phyloP scores from a whole-genome alignment of 163 green algal genomes.

The Volvox carteri region DNA sequence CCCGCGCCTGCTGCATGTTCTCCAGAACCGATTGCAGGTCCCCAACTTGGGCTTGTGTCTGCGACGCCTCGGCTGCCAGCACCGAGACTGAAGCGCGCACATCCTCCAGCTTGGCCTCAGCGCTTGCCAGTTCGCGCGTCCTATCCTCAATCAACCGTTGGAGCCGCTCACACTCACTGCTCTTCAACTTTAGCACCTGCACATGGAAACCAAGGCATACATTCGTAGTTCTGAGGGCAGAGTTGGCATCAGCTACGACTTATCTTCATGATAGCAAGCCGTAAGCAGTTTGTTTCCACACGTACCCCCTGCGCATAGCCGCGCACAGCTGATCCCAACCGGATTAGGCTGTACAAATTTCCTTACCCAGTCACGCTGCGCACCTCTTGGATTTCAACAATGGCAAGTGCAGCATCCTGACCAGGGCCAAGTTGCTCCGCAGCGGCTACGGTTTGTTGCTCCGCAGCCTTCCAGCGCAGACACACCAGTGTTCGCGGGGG shows the following conservation, averaged over 20 bases:
- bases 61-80: background rate
- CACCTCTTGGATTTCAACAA: background rate
- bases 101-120: background rate
- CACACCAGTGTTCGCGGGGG: too few species aligned
- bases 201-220: too few species aligned
- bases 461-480: background rate
- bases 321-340: too few species aligned
- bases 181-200: background rate
- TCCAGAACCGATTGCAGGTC: slow-evolving; percentile 18
- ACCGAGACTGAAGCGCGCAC: background rate
- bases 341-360: too few species aligned
- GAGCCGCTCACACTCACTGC: background rate
- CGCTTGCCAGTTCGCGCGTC: background rate
- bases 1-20: background rate
- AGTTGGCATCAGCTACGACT: too few species aligned
- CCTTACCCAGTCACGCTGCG: too few species aligned
- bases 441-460: background rate
- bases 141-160: background rate
- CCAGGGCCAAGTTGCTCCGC: background rate
- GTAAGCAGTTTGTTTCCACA: too few species aligned
- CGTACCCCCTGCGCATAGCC: too few species aligned
- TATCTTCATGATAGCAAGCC: too few species aligned
- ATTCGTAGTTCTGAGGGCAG: too few species aligned
- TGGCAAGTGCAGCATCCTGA: background rate
- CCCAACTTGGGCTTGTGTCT: background rate